Percentiles rank a stretch among this genome's conserved stretches.
phyloP scores from a whole-genome alignment of 805 yeast genomes.

The Candida coleopterorum region DNA sequence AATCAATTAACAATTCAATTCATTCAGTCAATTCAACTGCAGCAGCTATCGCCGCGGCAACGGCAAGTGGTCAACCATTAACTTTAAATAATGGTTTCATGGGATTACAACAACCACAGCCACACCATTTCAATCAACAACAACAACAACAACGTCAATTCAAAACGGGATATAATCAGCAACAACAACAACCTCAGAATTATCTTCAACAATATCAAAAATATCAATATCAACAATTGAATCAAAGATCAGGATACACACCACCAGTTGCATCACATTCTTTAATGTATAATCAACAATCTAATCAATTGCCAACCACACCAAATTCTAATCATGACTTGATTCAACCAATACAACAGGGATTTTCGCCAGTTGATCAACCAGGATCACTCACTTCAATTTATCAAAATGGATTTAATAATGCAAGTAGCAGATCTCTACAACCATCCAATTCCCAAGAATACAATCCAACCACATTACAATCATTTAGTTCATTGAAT shows the following conservation, averaged over 20 bases:
- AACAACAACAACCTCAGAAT: constrained; percentile 4
- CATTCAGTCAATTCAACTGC: constrained; percentile 40
- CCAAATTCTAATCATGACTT: constrained; percentile 2
- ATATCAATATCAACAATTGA: constrained; percentile 3
- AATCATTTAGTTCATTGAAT: constrained; percentile 15
- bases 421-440: constrained; percentile 6
- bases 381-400: constrained; percentile 19
- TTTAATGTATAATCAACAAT: constrained; percentile 5
- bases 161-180: constrained; percentile 9
- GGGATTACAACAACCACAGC: constrained; percentile 31
- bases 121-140: constrained; percentile 7
- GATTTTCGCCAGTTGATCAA: constrained; percentile 13
- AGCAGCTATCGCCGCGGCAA: constrained; percentile 45
- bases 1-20: constrained; percentile 13
- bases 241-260: constrained; percentile 7
- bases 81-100: constrained; percentile 27
- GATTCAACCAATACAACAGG: constrained; percentile 11
- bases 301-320: constrained; percentile 4
- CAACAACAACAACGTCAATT: constrained; percentile 15
- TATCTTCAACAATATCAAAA: neutral
- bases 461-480: neutral
- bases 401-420: constrained; percentile 7
- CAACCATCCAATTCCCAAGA: too few relatives aligned
- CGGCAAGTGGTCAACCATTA: constrained; percentile 44
- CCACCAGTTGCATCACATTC: constrained; percentile 8